Base-by-base conservation (phyloP, 73 alveolate genomes). In the Effrenium voratum region DNA sequence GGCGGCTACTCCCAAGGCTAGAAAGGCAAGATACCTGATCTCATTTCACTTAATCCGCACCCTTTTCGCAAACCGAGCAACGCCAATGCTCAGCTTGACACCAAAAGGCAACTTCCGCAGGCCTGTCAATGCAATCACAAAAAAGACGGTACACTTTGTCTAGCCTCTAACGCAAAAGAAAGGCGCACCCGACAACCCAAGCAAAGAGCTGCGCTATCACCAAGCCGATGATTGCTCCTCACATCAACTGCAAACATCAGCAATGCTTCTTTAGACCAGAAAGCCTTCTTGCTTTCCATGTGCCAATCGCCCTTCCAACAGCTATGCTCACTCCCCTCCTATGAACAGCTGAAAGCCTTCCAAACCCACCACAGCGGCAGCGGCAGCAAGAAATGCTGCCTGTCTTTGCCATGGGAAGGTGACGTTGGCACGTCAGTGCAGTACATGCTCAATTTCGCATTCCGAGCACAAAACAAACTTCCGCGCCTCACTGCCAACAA, bases 341-440 rank as follows among this genome's bases (percentile, higher is more conserved):
- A 82, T 82, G 52, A 82, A 50, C 3, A 82, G 92, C 92, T 49
- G 92, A 50, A 82, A 82, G 75, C 92, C 92, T 5, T 72, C 92
- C n/a, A 82, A 82, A 34, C 92, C 92, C 13, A 82, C 92, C n/a
- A 82, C 46, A 13, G 73, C 92, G 13, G 92, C 92, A 50, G 92
- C 92, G 6, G 92, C 92, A n/a, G 92, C 10, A 82, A 82, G 75
- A 34, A 82, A n/a, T 28, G 92, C 92, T 2, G 92, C 92, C 92
- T 82, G 49, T 44, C 40, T 2, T 13, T 36, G 38, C 46, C 38
- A 8, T 26, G 82, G 49, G 38, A 63, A 22, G 16, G 13, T 26
- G 30, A 70, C n/a, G 38, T n/a, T n/a, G n/a, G n/a, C n/a, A n/a
- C n/a, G n/a, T n/a, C n/a, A n/a, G n/a, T n/a, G n/a, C n/a, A n/a